Evolutionary conservation across 345 rosid genomes (phyloP), one percentile per base, ranked within the genome.

Genomic region (Brassica juncea): DNA sequence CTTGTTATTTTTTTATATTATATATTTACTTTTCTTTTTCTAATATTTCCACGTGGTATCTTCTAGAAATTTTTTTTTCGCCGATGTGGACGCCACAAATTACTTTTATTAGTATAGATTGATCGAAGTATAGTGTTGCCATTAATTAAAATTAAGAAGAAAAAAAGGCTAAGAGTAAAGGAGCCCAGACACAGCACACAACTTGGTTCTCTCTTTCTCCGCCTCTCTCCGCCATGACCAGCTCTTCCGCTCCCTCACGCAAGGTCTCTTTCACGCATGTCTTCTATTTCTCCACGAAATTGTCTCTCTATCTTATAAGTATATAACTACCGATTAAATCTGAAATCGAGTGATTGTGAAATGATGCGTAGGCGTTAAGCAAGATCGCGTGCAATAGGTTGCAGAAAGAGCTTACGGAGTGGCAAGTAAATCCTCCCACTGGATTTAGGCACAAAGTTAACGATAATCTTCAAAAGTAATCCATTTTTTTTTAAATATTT

Each of bases 381-480:
- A 95, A 93, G 93, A 95, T 95, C 82, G 99, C 99, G 4, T 85
- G 92, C 84, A 95, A 95, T 78, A 93, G 99, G 81, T 88, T 95
- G 75, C 99, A 95, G 83, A 95, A 95, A 59, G 98, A 95, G 90
- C 88, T 95, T 42, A 86, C 91, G 7, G 99, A 95, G 87, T 95
- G 99, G 99, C 98, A 92, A 86, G 85, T 91, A 81, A 92, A 89
- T 85, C 99, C 99, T 75, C 99, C 97, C 12, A 61, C 86, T 65
- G 92, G 91, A 44, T 90, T 89, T 75, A 86, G 88, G 65, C 95
- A 84, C 82, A 87, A 83, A 82, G 89, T 84, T 65, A 84, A 89
- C 68, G 91, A 90, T 81, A 86, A 84, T 81, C 89, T 90, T 67
- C 91, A 87, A 78, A 81, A 84, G 88, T 87, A 71, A 5, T 23